These are phyloP conservation scores for Fusarium stilboides DNA, from an alignment of 2,329 filamentous ascomycete genomes.

Conservation along the genomic window DNA sequence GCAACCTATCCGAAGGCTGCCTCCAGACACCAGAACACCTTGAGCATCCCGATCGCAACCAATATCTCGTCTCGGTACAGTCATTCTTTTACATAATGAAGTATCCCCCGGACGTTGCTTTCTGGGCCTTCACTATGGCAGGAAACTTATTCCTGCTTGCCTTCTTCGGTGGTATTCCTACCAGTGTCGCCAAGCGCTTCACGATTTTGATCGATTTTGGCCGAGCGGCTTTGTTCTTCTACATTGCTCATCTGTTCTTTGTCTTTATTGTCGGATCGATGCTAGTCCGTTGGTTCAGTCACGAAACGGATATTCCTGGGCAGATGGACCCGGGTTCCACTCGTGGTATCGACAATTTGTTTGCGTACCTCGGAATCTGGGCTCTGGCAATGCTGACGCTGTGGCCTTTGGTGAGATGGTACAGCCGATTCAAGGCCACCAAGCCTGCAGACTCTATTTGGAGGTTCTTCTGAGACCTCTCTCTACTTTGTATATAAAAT, in stretches of 20 bases:
- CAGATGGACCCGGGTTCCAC: conserved; percentile 47
- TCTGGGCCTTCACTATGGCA: conserved; percentile 59
- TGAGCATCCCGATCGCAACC: conserved; percentile 53
- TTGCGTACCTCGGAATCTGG: conserved; percentile 58
- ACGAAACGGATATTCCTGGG: conserved; percentile 50
- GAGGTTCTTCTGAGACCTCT: conserved; percentile 59
- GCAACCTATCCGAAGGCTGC: conserved; percentile 62
- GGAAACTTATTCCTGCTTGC: conserved; percentile 59
- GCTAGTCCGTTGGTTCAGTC: conserved; percentile 54
- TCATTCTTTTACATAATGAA: conserved; percentile 65
- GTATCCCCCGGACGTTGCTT: conserved; percentile 64
- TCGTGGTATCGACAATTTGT: conserved; percentile 57
- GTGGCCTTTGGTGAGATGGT: conserved; percentile 61
- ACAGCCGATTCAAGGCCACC: conserved; percentile 60
- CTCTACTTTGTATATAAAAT: not conserved
- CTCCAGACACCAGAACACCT: conserved; percentile 58
- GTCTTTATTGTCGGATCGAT: conserved; percentile 50
- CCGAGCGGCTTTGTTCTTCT: conserved; percentile 64
- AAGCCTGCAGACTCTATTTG: conserved; percentile 61
- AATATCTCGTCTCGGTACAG: conserved; percentile 58
- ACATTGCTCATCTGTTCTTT: conserved; percentile 57
- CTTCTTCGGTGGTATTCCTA: conserved; percentile 55
- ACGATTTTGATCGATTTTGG: conserved; percentile 60
- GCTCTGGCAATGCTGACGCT: conserved; percentile 54
- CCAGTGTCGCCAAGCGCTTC: conserved; percentile 49